phyloP scores from a whole-genome alignment of 768 basidiomycete genomes.

The Lactarius hengduanensis region DNA sequence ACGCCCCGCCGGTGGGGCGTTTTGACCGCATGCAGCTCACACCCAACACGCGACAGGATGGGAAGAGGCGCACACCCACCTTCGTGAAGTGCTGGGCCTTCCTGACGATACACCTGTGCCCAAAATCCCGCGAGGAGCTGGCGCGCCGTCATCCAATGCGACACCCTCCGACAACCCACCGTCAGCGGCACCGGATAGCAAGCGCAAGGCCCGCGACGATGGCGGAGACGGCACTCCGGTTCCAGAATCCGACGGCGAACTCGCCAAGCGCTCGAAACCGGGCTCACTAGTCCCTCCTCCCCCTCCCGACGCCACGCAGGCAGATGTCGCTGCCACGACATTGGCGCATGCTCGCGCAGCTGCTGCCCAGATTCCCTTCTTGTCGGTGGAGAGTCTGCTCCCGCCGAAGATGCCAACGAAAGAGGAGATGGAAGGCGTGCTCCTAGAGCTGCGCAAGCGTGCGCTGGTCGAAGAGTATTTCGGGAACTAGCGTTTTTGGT shows the following conservation, averaged over 20 bases:
- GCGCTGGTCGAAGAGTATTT: slow-evolving; percentile 79
- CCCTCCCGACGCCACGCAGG: slow-evolving; percentile 14
- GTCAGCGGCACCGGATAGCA: slow-evolving; percentile 38
- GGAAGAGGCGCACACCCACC: slow-evolving; percentile 13
- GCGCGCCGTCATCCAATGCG: slow-evolving; percentile 30
- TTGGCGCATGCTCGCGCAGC: slow-evolving; percentile 51
- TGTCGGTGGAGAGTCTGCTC: slow-evolving; percentile 68
- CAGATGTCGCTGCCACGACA: slow-evolving; percentile 32
- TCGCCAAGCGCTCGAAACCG: slow-evolving; percentile 36
- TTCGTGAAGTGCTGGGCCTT: slow-evolving; percentile 24
- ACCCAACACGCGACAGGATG: slow-evolving; percentile 4
- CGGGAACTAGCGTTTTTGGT: slow-evolving; percentile 38
- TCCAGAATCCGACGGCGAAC: slow-evolving; percentile 34
- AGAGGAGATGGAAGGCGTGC: slow-evolving; percentile 74
- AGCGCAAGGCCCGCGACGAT: slow-evolving; percentile 54
- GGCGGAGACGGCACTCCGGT: slow-evolving; percentile 45
- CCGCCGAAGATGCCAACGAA: slow-evolving; percentile 73
- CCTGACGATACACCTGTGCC: slow-evolving; percentile 49
- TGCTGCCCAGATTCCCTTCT: slow-evolving; percentile 69
- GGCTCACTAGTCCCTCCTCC: slow-evolving; percentile 23
- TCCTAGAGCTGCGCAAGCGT: slow-evolving; percentile 77
- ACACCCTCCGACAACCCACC: slow-evolving; percentile 30
- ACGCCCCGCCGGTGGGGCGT: neutral
- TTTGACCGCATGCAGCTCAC: neutral
- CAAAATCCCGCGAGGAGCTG: slow-evolving; percentile 46